phyloP scores from a whole-genome alignment of 2,329 filamentous ascomycete genomes.

The Clarireedia monteithiana region DNA sequence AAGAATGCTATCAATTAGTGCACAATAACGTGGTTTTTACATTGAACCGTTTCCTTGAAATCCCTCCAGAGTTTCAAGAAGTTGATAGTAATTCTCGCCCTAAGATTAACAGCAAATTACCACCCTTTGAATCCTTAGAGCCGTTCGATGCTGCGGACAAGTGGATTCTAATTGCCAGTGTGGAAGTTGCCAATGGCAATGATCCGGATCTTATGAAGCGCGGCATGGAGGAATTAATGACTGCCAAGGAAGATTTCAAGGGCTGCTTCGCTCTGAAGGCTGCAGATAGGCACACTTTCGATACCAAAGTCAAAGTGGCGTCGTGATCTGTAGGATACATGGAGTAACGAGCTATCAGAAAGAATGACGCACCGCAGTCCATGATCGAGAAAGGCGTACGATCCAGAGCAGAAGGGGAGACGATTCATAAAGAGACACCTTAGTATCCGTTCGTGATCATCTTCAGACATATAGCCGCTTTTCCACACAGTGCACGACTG shows the following conservation, averaged over 20 bases:
- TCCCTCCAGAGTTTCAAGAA: conserved; percentile 15
- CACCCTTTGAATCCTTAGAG: conserved; percentile 39
- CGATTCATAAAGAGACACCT: too few relatives aligned
- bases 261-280: conserved; percentile 45
- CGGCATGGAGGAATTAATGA: conserved; percentile 43
- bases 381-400: too few relatives aligned
- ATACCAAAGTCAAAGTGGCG: conserved; percentile 36
- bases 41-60: conserved; percentile 21
- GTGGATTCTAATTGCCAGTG: conserved; percentile 49
- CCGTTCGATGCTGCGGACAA: conserved; percentile 40
- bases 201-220: conserved; percentile 47
- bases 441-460: too few relatives aligned
- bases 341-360: neutral
- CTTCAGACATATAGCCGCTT: too few relatives aligned
- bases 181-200: conserved; percentile 47
- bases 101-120: conserved; percentile 30
- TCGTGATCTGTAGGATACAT: conserved; percentile 6
- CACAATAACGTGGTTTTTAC: conserved; percentile 25
- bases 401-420: too few relatives aligned
- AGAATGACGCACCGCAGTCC: neutral
- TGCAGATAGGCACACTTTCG: conserved; percentile 45
- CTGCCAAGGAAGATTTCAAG: conserved; percentile 39
- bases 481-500: neutral
- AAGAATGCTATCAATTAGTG: conserved; percentile 21
- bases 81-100: conserved; percentile 23